Conservation (phyloP, 228 moss, liverwort and hornwort species). For the Sphagnum fallax region DNA sequence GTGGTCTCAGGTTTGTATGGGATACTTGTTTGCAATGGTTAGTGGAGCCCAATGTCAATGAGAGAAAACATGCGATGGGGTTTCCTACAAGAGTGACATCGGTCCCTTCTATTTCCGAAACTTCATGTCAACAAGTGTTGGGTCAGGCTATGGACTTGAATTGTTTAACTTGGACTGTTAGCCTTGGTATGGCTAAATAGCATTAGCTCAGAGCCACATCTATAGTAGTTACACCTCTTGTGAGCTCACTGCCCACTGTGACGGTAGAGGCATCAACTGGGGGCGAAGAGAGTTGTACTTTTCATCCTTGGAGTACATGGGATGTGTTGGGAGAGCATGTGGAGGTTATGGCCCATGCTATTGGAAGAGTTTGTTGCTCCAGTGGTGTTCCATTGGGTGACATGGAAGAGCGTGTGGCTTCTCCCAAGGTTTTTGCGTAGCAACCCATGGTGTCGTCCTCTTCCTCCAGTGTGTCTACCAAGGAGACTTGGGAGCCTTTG, state of each 20-base stretch:
- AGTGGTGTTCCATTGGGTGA: no score
- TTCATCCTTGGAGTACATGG: no score
- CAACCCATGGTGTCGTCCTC: neutral
- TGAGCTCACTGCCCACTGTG: no score
- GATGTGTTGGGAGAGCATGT: no score
- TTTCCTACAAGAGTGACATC: neutral
- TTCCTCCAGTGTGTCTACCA: neutral
- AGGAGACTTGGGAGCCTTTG: neutral
- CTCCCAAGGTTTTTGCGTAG: neutral
- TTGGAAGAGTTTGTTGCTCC: no score
- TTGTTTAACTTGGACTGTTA: neutral
- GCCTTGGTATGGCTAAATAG: neutral
- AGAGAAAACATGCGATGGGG: neutral
- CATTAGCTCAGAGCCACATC: no score
- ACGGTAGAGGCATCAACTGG: no score
- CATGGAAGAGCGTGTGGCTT: no score
- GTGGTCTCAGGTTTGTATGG: neutral
- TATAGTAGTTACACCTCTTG: no score
- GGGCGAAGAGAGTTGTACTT: no score
- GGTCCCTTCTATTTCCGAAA: neutral
- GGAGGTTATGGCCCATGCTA: no score
- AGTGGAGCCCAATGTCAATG: neutral
- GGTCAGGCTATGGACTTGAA: neutral
- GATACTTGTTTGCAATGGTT: neutral
- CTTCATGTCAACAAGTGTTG: neutral